Base-by-base conservation (phyloP, 1,284 basidiomycete genomes). In the Ceratobasidium papillatum region DNA sequence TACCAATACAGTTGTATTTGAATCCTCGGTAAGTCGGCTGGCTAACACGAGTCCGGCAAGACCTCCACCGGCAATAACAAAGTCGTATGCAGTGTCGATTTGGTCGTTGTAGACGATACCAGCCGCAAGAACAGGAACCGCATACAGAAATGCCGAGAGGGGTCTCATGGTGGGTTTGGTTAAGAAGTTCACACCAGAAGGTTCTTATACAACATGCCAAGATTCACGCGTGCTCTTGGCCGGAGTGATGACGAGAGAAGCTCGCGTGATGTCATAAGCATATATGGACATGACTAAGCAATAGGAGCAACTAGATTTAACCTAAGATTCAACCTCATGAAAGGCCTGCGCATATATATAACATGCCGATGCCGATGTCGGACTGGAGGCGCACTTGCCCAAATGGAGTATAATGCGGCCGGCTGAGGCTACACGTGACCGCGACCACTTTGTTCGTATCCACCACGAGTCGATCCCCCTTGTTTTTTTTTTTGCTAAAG, bases 21-120 rank as follows among this genome's bases (percentile, higher is more conserved):
- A 80, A 83, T 91, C 88, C 76, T 91, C 92, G 0, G 90, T 87
- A n/a, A 95, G 84, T 32, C 92, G 87, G 17, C 87, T 83, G 0
- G 92, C 93, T 34, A 94, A 80, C 7, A 90, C 89, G 27, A 94
- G 85, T 36, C 93, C 93, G 3, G 90, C 91, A 3, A 90, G 86
- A 52, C 92, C 92, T 41, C 92, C 92, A 43, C 89, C 76, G 30
- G 84, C 84, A 76, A 89, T 86, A 75, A 89, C 83, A 79, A 87
- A 89, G 80, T 89, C 88, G 79, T 89, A 89, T 0, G 85, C 81
- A 52, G 83, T 79, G 36, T 62, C 74, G n/a, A 75, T 75, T 68
- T 75, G 74, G 25, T 63, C 68, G 36, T 72, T 58, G 66, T 75
- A 75, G 17, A 75, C 54, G 41, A 75, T 75, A 8, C 74, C 74